Base-by-base conservation (phyloP, 306 rosid genomes). In the Adenanthera pavonina region DNA sequence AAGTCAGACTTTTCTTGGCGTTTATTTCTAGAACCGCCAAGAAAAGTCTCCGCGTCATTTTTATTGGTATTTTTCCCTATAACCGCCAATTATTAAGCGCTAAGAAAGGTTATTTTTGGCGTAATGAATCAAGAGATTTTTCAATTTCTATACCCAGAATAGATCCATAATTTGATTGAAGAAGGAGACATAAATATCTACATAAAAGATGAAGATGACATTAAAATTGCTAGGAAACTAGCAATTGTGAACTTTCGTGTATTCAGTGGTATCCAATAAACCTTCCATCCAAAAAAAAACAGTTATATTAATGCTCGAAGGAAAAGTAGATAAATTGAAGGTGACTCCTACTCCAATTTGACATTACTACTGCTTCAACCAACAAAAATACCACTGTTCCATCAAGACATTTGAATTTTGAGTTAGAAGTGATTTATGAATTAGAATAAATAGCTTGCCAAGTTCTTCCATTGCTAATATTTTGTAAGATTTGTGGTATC, bases 251-350 rank as follows among this genome's bases (percentile, higher is more conserved):
- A 0, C 61, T 54, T 54, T 54, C 4, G 61, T 54, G 33, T 2
- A 54, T 54, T 6, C 33, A n/a, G 0, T 54, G 33, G 30, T 4
- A n/a, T 53, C 10, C 10, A 17, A 17, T 17, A 2, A 53, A 6
- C 3, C 25, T 20, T 1, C 60, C 60, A 53, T 53, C 69, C 2
- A 79, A 79, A 52, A 79, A 52, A 79, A 72, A 16, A 6, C 1
- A 2, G 81, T 84, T 13, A 43, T 79, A 3, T 65, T 60, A 49
- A 79, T 75, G 78, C n/a, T 84, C 1, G 74, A 75, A 75, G 78
- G 75, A 49, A 69, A 67, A 5, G 36, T 3, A 3, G 72, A 74
- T 4, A 52, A 78, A 2, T 43, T 75, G 11, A 4, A 13, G 52
- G 7, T 75, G 46, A 78, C 87, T 1, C 78, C 75, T 0, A 69